Evolutionary conservation across 345 rosid genomes (phyloP).

Genomic region (Barbarea vulgaris): DNA sequence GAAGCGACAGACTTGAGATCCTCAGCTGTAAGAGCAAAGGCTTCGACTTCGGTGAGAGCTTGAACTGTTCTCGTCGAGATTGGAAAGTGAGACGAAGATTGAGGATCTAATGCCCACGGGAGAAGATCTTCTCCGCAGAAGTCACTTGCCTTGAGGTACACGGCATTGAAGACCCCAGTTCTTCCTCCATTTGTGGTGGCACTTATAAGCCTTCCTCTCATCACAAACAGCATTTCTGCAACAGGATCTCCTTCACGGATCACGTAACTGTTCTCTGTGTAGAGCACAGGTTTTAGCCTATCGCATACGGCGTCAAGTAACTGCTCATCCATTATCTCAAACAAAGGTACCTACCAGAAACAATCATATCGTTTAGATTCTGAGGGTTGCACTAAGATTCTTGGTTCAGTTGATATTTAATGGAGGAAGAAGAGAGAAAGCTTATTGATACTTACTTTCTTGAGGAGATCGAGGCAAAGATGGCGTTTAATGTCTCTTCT

Average conservation of each 20-base stretch:
- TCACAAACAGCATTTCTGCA: conserved; percentile 43
- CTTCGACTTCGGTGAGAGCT: conserved; percentile 45
- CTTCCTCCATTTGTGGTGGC: conserved; percentile 44
- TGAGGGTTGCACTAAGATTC: background rate
- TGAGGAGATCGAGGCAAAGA: conserved; percentile 39
- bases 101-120: conserved; percentile 59
- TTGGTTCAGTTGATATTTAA: background rate
- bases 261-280: conserved; percentile 38
- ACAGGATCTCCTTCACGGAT: conserved; percentile 52
- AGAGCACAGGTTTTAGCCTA: conserved; percentile 38
- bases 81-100: conserved; percentile 42
- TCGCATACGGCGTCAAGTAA: conserved; percentile 45
- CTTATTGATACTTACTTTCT: conserved; percentile 28
- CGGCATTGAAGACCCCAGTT: conserved; percentile 41
- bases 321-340: conserved; percentile 52
- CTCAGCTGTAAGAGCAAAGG: conserved; percentile 43
- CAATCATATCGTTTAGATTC: background rate
- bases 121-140: conserved; percentile 47
- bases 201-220: conserved; percentile 42
- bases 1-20: conserved; percentile 43
- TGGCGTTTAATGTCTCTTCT: conserved; percentile 42
- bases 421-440: conserved; percentile 1
- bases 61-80: conserved; percentile 47
- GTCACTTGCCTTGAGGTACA: conserved; percentile 43
- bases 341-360: conserved; percentile 49